Evolutionary conservation across 176 grass and related monocot genomes (phyloP).

Genomic region (Cenchrus americanus): DNA sequence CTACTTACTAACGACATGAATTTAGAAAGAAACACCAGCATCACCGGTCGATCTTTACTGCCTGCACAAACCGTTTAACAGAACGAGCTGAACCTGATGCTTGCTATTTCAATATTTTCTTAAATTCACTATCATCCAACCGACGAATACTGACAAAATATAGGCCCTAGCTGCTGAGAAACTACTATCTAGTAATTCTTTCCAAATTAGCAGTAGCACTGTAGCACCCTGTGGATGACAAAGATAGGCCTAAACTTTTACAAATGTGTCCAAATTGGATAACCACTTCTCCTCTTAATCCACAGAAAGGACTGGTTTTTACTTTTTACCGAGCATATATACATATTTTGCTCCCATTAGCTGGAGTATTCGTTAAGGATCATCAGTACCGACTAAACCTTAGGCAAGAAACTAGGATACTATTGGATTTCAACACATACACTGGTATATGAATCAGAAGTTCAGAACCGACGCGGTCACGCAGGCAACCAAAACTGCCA

Average conservation of each 20-base stretch:
- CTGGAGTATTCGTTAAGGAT: background rate
- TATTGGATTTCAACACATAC: background rate
- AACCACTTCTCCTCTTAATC: background rate
- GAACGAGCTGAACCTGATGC: background rate
- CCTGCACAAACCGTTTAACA: too few species aligned
- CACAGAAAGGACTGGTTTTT: too few species aligned
- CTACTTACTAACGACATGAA: too few species aligned
- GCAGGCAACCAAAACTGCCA: too few species aligned
- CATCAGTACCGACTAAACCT: background rate
- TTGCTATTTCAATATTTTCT: background rate
- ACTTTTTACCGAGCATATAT: too few species aligned
- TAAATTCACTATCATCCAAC: background rate
- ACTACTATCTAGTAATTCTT: background rate
- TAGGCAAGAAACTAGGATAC: background rate
- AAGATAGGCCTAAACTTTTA: background rate
- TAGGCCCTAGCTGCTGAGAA: background rate
- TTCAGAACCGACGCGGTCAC: background rate
- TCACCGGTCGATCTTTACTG: too few species aligned
- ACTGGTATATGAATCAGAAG: too few species aligned
- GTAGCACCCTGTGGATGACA: background rate
- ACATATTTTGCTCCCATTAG: too few species aligned
- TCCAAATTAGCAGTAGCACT: background rate
- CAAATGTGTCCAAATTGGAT: background rate
- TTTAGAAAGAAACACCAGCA: too few species aligned
- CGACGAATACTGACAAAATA: background rate